These are phyloP conservation scores for Peterozyma toletana DNA, from an alignment of 805 yeast genomes.

Conservation along the genomic window DNA sequence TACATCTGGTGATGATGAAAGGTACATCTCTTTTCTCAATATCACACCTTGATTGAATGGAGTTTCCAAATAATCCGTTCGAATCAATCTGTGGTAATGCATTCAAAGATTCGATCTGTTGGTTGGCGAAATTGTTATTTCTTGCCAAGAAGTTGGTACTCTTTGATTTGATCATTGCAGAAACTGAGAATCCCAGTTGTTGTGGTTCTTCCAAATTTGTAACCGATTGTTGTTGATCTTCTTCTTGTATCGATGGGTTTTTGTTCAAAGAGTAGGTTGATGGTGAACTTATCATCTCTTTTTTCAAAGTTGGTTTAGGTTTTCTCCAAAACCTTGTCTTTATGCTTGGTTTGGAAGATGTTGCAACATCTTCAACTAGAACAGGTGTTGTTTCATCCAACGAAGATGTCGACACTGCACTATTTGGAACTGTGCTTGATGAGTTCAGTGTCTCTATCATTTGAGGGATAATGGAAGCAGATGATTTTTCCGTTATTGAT, in stretches of 20 bases:
- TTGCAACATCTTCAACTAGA: conserved; percentile 7
- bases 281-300: conserved; percentile 7
- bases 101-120: conserved; percentile 1
- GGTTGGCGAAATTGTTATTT: conserved; percentile 12
- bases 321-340: conserved; percentile 24
- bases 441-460: neutral
- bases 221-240: conserved; percentile 1
- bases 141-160: conserved; percentile 39
- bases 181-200: neutral
- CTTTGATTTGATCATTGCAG: conserved; percentile 32
- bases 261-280: conserved; percentile 2
- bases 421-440: neutral
- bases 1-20: conserved; percentile 60
- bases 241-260: too few species aligned
- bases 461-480: conserved; percentile 10
- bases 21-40: conserved; percentile 65
- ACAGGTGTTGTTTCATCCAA: neutral
- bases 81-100: conserved; percentile 8
- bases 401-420: neutral
- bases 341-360: conserved; percentile 13
- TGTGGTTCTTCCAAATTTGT: conserved; percentile 2
- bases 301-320: conserved; percentile 7
- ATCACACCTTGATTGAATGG: conserved; percentile 56
- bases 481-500: conserved; percentile 6
- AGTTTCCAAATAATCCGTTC: conserved; percentile 31